These are phyloP conservation scores for Tuber magnatum DNA, from an alignment of 495 filamentous ascomycete species.

Conservation along the genomic window DNA sequence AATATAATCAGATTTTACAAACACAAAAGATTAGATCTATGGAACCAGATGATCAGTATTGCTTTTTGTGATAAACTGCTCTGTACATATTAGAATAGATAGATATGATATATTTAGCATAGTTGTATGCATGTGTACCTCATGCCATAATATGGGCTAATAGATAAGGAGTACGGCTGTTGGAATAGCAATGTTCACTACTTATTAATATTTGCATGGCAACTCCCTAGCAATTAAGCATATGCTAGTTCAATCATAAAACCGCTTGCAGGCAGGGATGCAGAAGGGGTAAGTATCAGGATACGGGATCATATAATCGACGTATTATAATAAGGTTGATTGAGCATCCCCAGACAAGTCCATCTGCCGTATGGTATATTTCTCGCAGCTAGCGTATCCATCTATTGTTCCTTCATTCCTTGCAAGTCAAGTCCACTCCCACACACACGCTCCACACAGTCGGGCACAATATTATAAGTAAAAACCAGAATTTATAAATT, in stretches of 20 bases:
- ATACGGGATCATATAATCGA: not conserved
- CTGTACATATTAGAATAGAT: no score
- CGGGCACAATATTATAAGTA: not conserved
- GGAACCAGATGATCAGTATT: no score
- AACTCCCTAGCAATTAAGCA: not conserved
- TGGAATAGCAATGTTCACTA: not conserved
- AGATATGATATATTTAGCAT: no score
- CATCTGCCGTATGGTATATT: not conserved
- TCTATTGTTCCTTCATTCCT: not conserved
- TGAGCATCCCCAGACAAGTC: not conserved
- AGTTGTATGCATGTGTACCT: no score
- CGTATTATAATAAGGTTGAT: not conserved
- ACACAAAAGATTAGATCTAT: no score
- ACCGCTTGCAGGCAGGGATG: not conserved
- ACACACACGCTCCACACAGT: not conserved
- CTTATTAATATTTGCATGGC: not conserved
- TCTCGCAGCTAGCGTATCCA: not conserved
- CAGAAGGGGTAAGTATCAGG: not conserved
- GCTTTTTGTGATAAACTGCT: no score
- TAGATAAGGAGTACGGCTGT: not conserved
- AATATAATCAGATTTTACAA: no score
- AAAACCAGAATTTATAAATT: not conserved
- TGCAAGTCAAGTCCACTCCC: not conserved
- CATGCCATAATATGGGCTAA: no score
- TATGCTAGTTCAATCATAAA: not conserved